These are phyloP conservation scores for Heliosperma pusillum DNA, from an alignment of 148 eudicot species.

Conservation along the genomic window DNA sequence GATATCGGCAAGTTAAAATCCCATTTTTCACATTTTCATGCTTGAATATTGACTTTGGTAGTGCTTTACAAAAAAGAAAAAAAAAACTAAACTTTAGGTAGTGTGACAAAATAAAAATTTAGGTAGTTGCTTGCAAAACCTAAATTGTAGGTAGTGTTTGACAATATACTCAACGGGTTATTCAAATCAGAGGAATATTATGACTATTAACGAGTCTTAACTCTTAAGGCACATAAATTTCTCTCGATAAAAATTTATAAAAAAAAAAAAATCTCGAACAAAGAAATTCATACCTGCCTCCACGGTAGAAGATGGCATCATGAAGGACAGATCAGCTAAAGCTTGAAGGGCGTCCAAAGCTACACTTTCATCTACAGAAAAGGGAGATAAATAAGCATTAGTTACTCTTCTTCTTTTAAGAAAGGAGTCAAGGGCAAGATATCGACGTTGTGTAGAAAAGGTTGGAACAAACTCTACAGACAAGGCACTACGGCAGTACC, in stretches of 20 bases:
- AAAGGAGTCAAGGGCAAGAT: background rate
- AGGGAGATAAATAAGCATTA: constrained; percentile 1
- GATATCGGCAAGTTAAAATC: too few relatives aligned
- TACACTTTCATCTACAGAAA: constrained; percentile 64
- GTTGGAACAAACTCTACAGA: background rate
- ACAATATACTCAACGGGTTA: too few relatives aligned
- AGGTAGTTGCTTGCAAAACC: too few relatives aligned
- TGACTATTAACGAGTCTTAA: background rate
- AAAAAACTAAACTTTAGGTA: too few relatives aligned
- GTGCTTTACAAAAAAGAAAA: too few relatives aligned
- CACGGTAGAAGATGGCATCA: constrained; percentile 65
- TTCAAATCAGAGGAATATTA: background rate
- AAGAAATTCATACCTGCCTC: constrained; percentile 52
- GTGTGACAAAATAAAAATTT: too few relatives aligned
- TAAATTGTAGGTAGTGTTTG: too few relatives aligned
- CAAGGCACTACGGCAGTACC: background rate
- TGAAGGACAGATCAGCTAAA: constrained; percentile 84
- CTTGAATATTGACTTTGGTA: too few relatives aligned
- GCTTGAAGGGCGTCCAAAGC: constrained; percentile 92
- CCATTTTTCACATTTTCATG: too few relatives aligned
- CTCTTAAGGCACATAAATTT: background rate
- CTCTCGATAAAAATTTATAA: background rate
- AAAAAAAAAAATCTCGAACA: background rate
- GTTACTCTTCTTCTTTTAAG: background rate
- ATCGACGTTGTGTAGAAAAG: background rate